Base-by-base conservation (phyloP, 371 early-diverging fungal species). In the Fennellomyces sp. region DNA sequence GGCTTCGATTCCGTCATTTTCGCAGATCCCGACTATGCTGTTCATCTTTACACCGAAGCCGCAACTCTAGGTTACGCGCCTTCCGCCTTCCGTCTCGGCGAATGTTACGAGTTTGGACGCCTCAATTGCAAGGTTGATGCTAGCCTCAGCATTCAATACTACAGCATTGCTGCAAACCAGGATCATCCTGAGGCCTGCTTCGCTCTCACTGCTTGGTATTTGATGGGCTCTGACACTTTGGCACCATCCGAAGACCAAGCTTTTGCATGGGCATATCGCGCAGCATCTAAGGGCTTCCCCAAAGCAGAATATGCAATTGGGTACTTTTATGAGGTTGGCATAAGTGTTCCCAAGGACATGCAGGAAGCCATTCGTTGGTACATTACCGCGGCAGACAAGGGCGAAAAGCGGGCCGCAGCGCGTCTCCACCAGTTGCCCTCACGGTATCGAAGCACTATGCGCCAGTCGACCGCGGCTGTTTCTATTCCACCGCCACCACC, bases 281-380 rank as follows among this genome's bases (percentile, higher is more conserved):
- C 98, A 17, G 72, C 80, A 25, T 19, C 31, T 2, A 83, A 87
- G 67, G 88, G 89, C 0, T 58, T 94, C 19, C 86, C 96, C 15
- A 91, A 91, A 69, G 99, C 99, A 2, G 93, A 96, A 71, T 97
- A 93, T 72, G 88, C 95, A 5, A 88, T 98, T 65, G 98, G 96
- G 3, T 94, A 97, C 68, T 96, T 93, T 74, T 80, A 86, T 51
- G 98, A 98, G 70, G 81, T 89, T 60, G 95, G 94, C 17, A 88
- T 96, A 57, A 93, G 94, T 21, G 80, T 88, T 21, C 71, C 75
- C n/a, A 73, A 64, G 10, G 88, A 94, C 71, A 53, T 83, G 48
- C 78, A 81, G 26, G 83, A 83, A 53, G 95, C 97, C 5, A 69
- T 83, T 60, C 71, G 77, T 28, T 97, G 91, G 90, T 97, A 95